These are phyloP conservation scores for Lithohypha guttulata DNA, from an alignment of 2,329 filamentous ascomycete species.

Conservation along the genomic window DNA sequence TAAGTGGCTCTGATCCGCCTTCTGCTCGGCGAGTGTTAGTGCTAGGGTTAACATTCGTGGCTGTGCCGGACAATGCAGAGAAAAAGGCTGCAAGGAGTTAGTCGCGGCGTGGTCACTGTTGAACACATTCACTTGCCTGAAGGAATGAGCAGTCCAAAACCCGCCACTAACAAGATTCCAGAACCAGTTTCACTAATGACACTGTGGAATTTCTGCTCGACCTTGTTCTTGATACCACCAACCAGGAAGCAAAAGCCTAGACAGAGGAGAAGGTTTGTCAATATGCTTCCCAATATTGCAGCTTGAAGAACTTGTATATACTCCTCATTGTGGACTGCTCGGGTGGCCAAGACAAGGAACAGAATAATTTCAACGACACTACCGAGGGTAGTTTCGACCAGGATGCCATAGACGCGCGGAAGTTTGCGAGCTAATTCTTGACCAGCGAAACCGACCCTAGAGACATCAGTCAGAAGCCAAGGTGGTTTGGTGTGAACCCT, in stretches of 20 bases:
- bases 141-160: conserved; percentile 40
- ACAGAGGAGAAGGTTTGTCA: conserved; percentile 73
- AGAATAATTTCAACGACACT: conserved; percentile 73
- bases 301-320: conserved; percentile 63
- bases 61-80: conserved; percentile 44
- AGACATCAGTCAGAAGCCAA: background rate
- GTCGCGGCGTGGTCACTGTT: no score
- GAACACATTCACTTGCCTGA: no score
- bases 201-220: conserved; percentile 59
- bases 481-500: background rate
- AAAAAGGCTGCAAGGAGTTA: no score
- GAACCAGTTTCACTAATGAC: conserved; percentile 70
- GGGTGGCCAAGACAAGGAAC: conserved; percentile 62
- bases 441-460: conserved; percentile 61
- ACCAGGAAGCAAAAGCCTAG: conserved; percentile 70
- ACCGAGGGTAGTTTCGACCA: conserved; percentile 49
- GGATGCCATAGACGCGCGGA: conserved; percentile 51
- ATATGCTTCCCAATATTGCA: conserved; percentile 70
- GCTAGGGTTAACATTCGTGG: conserved; percentile 20
- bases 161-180: conserved; percentile 66
- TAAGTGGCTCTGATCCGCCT: conserved; percentile 15
- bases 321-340: conserved; percentile 23
- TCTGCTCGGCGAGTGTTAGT: conserved; percentile 2
- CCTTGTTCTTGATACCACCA: conserved; percentile 55
- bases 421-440: conserved; percentile 63